Evolutionary conservation across 225 moss, liverwort and hornwort genomes (phyloP), one percentile per base, ranked within the genome.

Genomic region (Straminergon stramineum): DNA sequence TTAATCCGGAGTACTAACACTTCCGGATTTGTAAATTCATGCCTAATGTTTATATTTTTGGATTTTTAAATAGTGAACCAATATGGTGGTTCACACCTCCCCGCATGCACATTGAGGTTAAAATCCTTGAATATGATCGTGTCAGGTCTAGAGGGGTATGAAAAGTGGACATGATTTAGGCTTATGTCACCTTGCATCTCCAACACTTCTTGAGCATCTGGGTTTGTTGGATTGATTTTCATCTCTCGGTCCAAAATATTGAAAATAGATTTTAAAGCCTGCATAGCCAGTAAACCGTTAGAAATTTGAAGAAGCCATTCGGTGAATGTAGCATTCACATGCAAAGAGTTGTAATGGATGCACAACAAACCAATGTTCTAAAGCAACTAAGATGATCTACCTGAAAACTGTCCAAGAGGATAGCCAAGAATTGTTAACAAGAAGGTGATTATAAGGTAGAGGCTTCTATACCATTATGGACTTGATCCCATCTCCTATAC

Each of bases 241-340:
- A 93, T 94, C 81, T 89, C 84, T 53, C 94, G 93, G 85, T 94
- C 94, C 66, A 94, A 84, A 86, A 94, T 94, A 84, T 88, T 89
- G 88, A 94, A 94, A 52, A 94, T 94, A 84, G 94, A 94, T 82
- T 92, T 94, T 90, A 94, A 92, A 64, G 94, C 94, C 94, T 94
- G 87, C 87, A 87, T 32, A 73, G 51, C 81, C 48, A 71, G 64
- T 32, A 34, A 73, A 48, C 56, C 57, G 48, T 88, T 66, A 85
- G 45, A 73, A 62, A 34, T 67, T 48, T 15, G n/a, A 74, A 78
- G 23, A 71, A 62, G 71, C 79, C 68, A 34, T 78, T 87, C 24
- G 32, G 82, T 79, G 48, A 84, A 61, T 61, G 75, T 53, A 58
- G 76, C 57, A 79, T 17, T 80, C 58, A 70, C 57, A 55, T 4